Percentiles rank a stretch among this genome's conserved stretches.
phyloP scores from a whole-genome alignment of 108 stramenopile genomes.

The Nitzschia sp. region DNA sequence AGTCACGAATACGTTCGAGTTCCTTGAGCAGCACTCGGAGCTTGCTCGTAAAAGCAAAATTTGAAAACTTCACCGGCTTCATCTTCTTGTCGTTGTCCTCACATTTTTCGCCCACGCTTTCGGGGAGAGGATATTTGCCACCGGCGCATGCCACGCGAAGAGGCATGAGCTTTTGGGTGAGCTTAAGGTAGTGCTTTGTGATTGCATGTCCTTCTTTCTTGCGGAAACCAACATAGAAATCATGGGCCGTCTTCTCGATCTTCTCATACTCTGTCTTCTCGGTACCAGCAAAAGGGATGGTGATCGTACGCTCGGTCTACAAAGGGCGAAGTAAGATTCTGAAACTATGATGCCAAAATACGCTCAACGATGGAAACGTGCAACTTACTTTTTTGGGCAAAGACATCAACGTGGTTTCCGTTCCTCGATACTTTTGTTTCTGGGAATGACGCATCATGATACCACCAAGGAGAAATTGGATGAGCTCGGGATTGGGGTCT shows the following conservation, averaged over 20 bases:
- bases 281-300: slow-evolving; percentile 17
- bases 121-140: slow-evolving; percentile 24
- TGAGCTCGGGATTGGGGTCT: neutral
- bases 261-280: slow-evolving; percentile 35
- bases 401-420: slow-evolving; percentile 32
- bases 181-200: slow-evolving; percentile 14
- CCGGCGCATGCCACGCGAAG: slow-evolving; percentile 49
- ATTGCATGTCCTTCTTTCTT: neutral
- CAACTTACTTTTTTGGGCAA: slow-evolving; percentile 37
- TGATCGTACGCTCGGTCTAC: slow-evolving; percentile 21
- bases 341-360: too few relatives aligned
- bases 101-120: too few relatives aligned
- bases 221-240: slow-evolving; percentile 24
- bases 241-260: slow-evolving; percentile 25
- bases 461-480: slow-evolving; percentile 33
- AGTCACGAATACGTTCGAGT: slow-evolving; percentile 35
- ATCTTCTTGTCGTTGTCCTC: neutral
- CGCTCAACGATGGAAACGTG: neutral
- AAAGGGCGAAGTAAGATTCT: neutral
- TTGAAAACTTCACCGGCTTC: neutral
- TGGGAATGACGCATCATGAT: slow-evolving; percentile 48
- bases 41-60: slow-evolving; percentile 30
- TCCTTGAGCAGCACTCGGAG: slow-evolving; percentile 31
- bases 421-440: slow-evolving; percentile 37
- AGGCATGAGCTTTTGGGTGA: slow-evolving; percentile 24